phyloP scores from a whole-genome alignment of 495 filamentous ascomycete species.

The Sphaerosporella brunnea region DNA sequence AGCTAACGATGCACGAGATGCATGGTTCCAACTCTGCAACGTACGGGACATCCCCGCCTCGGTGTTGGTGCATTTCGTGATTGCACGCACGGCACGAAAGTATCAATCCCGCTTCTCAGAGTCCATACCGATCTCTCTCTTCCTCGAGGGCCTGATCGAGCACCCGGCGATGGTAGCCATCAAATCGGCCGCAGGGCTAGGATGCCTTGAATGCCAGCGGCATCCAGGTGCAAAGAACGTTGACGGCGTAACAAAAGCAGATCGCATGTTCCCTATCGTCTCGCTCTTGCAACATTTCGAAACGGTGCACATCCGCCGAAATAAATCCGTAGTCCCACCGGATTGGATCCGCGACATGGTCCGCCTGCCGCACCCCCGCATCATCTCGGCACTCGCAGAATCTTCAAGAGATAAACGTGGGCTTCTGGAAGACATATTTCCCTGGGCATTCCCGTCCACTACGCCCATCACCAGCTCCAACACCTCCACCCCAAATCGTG shows the following conservation, averaged over 20 bases:
- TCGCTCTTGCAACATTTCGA: conserved; percentile 54
- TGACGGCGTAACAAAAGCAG: conserved; percentile 5
- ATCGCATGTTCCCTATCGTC: conserved; percentile 35
- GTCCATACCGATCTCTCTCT: conserved; percentile 39
- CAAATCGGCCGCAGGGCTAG: conserved; percentile 43
- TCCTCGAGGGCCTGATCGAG: conserved; percentile 48
- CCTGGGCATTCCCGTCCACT: conserved; percentile 28
- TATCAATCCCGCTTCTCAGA: conserved; percentile 39
- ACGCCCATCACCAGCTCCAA: too few species aligned
- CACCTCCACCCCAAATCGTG: too few species aligned
- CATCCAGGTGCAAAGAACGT: conserved; percentile 27
- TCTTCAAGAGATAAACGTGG: conserved; percentile 37
- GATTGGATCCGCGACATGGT: conserved; percentile 61
- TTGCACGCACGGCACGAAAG: conserved; percentile 41
- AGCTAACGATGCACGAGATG: conserved; percentile 32
- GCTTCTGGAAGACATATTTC: conserved; percentile 43
- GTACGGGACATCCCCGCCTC: conserved; percentile 46
- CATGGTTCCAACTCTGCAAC: conserved; percentile 42
- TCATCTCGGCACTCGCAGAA: conserved; percentile 33
- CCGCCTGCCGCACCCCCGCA: conserved; percentile 38
- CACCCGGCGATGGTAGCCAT: conserved; percentile 48
- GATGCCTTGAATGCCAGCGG: conserved; percentile 41
- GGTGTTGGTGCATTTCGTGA: conserved; percentile 43
- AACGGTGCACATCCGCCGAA: conserved; percentile 34
- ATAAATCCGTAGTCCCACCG: conserved; percentile 25